Conservation (phyloP, 257 asterid species). For the Cruciata laevipes region DNA sequence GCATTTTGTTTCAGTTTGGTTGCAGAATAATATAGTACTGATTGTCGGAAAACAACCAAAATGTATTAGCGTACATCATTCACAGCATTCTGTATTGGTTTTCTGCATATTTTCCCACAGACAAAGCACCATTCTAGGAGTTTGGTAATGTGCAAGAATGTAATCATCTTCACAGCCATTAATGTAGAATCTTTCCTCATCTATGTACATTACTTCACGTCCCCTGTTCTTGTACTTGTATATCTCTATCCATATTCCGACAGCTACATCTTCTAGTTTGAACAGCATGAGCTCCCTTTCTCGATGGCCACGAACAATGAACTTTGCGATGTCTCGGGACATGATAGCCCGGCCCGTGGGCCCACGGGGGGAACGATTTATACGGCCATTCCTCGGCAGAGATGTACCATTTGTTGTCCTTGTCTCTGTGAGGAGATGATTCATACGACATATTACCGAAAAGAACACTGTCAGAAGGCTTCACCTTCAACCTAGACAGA, state of each 20-base stretch:
- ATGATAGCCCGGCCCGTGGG: conserved; percentile 97
- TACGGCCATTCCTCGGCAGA: conserved; percentile 91
- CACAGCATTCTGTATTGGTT: conserved; percentile 69
- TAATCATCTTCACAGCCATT: conserved; percentile 74
- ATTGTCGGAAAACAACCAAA: too few relatives aligned
- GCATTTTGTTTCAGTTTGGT: background rate
- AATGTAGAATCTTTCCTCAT: conserved; percentile 57
- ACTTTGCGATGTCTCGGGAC: conserved; percentile 77
- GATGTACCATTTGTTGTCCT: conserved; percentile 86
- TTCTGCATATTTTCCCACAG: conserved; percentile 86
- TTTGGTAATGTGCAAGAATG: conserved; percentile 90
- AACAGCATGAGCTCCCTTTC: conserved; percentile 65
- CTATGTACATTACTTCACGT: conserved; percentile 37
- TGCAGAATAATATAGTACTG: background rate
- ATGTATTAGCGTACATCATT: conserved; percentile 6
- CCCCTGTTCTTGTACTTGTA: conserved; percentile 47
- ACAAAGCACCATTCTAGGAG: conserved; percentile 66
- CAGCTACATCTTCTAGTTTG: conserved; percentile 93
- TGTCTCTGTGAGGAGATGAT: conserved; percentile 77
- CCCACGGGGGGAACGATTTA: conserved; percentile 86
- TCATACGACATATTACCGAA: conserved; percentile 76
- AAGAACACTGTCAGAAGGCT: conserved; percentile 40
- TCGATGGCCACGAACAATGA: conserved; percentile 69
- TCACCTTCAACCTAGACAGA: conserved; percentile 53
- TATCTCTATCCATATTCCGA: conserved; percentile 83